Conservation (phyloP, 208 protist genomes). For the Zelonia costaricensis region DNA sequence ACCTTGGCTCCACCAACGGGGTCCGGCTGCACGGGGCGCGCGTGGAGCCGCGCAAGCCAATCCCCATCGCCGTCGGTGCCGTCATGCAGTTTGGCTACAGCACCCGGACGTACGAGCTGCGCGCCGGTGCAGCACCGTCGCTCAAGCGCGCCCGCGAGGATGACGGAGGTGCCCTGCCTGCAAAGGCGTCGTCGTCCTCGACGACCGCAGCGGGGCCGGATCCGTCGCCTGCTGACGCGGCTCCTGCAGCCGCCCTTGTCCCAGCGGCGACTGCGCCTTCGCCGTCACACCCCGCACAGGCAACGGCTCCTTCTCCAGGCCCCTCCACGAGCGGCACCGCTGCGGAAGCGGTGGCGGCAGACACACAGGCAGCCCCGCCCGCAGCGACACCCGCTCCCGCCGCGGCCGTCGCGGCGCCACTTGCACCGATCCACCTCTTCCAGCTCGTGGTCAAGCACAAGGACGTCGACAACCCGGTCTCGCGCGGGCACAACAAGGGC, state of each 20-base stretch:
- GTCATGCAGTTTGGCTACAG: conserved; percentile 77
- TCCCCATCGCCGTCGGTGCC: conserved; percentile 62
- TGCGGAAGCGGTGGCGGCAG: too few species aligned
- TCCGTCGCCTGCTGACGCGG: too few species aligned
- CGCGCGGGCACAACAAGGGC: conserved; percentile 62
- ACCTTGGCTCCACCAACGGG: conserved; percentile 88
- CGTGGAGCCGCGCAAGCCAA: conserved; percentile 53
- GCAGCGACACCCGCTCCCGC: not conserved
- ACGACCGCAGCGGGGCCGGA: too few species aligned
- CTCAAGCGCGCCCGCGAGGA: conserved; percentile 49
- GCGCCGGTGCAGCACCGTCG: conserved; percentile 36
- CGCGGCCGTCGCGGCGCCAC: not conserved
- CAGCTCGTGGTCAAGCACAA: conserved; percentile 92
- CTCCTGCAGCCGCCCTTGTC: not conserved
- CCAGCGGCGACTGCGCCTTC: not conserved
- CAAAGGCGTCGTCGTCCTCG: too few species aligned
- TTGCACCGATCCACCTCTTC: conserved; percentile 54
- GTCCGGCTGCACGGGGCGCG: conserved; percentile 62
- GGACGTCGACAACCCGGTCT: conserved; percentile 72
- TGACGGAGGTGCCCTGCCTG: not conserved
- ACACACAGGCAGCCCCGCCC: not conserved
- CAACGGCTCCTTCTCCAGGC: too few species aligned
- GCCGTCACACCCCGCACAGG: too few species aligned
- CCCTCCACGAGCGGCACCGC: too few species aligned
- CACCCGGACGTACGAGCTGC: conserved; percentile 73